Evolutionary conservation across 495 filamentous ascomycete species (phyloP), one percentile per base, ranked within the genome.

Genomic region (Ascobolus immersus): DNA sequence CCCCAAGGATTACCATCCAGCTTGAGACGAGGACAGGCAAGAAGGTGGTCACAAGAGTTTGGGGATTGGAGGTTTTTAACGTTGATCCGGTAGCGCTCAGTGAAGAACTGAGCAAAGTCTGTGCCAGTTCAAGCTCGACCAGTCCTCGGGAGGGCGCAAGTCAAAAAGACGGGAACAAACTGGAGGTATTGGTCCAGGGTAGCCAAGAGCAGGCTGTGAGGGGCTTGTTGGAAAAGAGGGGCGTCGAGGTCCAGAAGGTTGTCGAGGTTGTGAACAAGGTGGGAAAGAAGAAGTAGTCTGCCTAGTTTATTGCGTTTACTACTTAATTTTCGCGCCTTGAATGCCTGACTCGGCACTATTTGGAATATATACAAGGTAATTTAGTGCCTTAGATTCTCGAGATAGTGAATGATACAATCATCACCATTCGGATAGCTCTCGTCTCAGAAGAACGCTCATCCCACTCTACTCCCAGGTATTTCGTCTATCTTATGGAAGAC

Each of bases 121-220:
- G 73, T 49, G 73, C 73, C 2, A 66, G 73, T 21, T 70, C 64
- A 29, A 72, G 72, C 10, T 74, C 67, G 36, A 70, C 77, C 4
- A 55, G 61, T 4, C 63, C 70, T 43, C 52, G 71, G 28, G 56
- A 52, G 6, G 73, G 71, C 4, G 58, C 56, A 27, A 58, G 56
- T 40, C 67, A 66, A 9, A 62, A 69, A 38, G 64, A 63, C 44
- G n/a, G n/a, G n/a, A 65, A 65, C 2, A 55, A 73, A 0, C 68
- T 73, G 67, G 73, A 78, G 49, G 61, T 78, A 21, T 53, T 70
- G 52, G 62, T 77, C 2, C 73, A 78, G 45, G 73, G 73, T 5
- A 67, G 70, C 39, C 71, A 76, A 53, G 58, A 60, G 24, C 59
- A 64, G 36, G 64, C 56, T 3, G 56, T 77, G 22, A 52, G 68